A percentile compares a stretch with the other conserved stretches of the same genome.
Evolutionary conservation across 2,329 filamentous ascomycete genomes (phyloP).

Genomic region (Paraconiothyrium brasiliense): DNA sequence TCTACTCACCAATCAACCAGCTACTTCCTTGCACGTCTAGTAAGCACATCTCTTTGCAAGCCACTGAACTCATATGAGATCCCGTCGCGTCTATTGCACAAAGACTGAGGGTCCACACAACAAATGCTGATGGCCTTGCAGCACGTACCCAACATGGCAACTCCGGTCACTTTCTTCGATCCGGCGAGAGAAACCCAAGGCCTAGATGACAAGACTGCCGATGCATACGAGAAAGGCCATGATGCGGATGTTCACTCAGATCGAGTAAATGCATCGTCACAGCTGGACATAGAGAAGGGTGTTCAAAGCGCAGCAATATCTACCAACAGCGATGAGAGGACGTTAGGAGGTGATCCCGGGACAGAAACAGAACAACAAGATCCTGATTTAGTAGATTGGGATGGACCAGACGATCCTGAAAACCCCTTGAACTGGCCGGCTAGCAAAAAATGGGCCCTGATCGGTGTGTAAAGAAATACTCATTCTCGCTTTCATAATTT

Average conservation of each 20-base stretch:
- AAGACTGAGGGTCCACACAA: not conserved
- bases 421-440: slow-evolving; percentile 52
- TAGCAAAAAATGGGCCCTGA: slow-evolving; percentile 49
- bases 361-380: slow-evolving; percentile 25
- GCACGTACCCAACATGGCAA: slow-evolving; percentile 30
- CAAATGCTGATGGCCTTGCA: not conserved
- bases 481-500: too few species aligned
- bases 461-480: slow-evolving; percentile 22
- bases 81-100: not conserved
- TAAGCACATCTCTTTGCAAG: not conserved
- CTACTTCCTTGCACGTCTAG: not conserved
- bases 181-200: slow-evolving; percentile 30
- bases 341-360: slow-evolving; percentile 25
- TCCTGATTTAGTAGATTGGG: slow-evolving; percentile 46
- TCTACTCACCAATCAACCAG: not conserved
- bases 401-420: slow-evolving; percentile 47
- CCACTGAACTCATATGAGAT: not conserved
- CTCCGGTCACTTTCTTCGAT: slow-evolving; percentile 29
- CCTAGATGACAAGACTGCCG: slow-evolving; percentile 29
- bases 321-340: slow-evolving; percentile 37
- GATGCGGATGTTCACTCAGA: slow-evolving; percentile 36
- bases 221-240: slow-evolving; percentile 39
- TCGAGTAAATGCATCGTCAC: slow-evolving; percentile 19
- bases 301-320: slow-evolving; percentile 32
- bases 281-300: slow-evolving; percentile 41